Evolutionary conservation across 2,329 filamentous ascomycete genomes (phyloP), one percentile per base, ranked within the genome.

Genomic region (Cordyceps cicadae): DNA sequence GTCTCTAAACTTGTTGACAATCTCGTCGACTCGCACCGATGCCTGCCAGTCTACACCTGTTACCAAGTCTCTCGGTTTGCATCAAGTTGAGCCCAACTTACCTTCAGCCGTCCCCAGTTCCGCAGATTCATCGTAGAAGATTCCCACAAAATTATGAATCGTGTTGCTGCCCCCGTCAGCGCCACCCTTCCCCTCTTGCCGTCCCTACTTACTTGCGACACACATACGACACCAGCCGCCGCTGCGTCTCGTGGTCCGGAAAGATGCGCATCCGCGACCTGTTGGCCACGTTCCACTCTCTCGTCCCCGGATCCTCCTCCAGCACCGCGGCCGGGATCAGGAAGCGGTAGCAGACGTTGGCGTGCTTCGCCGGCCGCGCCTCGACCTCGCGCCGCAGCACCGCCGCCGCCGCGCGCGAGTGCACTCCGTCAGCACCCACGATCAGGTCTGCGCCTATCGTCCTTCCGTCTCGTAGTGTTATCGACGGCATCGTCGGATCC

Each of bases 361-460:
- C 69, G 21, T 69, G 60, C 1, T 65, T 55, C 9, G 70, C 67
- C 5, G 67, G 62, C 21, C 69, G 62, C 0, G 70, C 67, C 3
- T 63, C 63, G 56, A 69, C 70, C 21, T 64, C 59, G 41, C 60
- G 55, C 26, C 70, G 71, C 19, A 71, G 58, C 5, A 74, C 63
- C 3, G 63, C 62, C 59, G 71, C 66, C 5, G 67, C 63, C 14
- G 67, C 73, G 8, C 65, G 57, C 15, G 71, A 74, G 55, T 77
- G 75, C 17, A 77, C 66, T 6, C 78, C 78, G 63, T 81, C 78
- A 2, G 78, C 77, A 4, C 73, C 76, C 41, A 80, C 68, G 21
- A 53, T 32, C 1, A 59, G 37, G 19, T 59, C 57, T 2, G 57
- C 57, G 19, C 15, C 14, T 19, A 73, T 62, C 14, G 65, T 62